phyloP scores from a whole-genome alignment of 2,329 filamentous ascomycete genomes.

The Aspergillus latus region DNA sequence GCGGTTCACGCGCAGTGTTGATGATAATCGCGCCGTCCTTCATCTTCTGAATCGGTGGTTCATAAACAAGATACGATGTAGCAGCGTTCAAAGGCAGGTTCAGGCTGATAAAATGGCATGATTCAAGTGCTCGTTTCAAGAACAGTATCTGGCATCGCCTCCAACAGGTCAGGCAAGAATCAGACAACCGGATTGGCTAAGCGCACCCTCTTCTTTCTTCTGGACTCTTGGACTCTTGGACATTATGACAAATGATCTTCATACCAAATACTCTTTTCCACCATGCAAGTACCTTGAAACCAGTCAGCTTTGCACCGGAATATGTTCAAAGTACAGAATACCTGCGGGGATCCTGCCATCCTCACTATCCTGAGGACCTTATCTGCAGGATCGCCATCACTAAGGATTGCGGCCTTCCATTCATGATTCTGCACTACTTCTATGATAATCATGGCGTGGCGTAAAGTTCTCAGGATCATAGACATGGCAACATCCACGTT shows the following conservation, averaged over 20 bases:
- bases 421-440: not conserved
- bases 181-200: not conserved
- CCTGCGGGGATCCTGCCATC: too few relatives aligned
- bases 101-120: not conserved
- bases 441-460: constrained; percentile 43
- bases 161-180: not conserved
- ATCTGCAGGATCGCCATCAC: too few relatives aligned
- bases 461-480: constrained; percentile 64
- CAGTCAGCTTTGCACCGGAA: too few relatives aligned
- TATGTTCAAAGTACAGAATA: too few relatives aligned
- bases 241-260: too few relatives aligned
- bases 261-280: too few relatives aligned
- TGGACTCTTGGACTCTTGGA: too few relatives aligned
- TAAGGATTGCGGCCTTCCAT: not conserved
- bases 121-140: not conserved
- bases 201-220: too few relatives aligned
- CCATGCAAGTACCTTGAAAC: too few relatives aligned
- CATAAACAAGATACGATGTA: not conserved
- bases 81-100: not conserved
- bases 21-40: constrained; percentile 38
- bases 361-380: too few relatives aligned
- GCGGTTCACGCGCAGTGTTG: constrained; percentile 35
- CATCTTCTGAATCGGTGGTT: constrained; percentile 23
- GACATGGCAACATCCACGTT: constrained; percentile 68
- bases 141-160: not conserved